Base-by-base conservation (phyloP, 83 land plant genomes). In the Picea engelmannii region DNA sequence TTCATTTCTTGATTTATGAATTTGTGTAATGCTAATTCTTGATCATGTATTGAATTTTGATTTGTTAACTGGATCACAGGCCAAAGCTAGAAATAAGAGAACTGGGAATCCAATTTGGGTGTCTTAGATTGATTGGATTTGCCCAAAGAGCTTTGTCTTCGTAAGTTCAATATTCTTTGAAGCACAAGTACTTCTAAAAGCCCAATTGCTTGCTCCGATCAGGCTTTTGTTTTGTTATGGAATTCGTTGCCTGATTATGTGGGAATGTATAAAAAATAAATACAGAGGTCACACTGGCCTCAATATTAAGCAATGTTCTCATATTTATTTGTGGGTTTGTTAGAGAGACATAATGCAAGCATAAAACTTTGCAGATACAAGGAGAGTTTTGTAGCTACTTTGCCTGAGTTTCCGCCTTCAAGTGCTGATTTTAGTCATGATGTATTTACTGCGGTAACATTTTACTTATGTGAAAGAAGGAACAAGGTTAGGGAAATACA, bases 371-470 rank as follows among this genome's bases (percentile, higher is more conserved):
- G 62, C 84, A 96, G 99, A n/a, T 96, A 91, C 86, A 94, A 95
- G 88, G 88, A 91, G 5, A 86, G 99, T 11, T 96, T 96, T 89
- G 38, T 89, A 59, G 87, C 92, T 58, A 89, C 99, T 25, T 79
- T 96, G 63, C 98, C 99, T 55, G 91, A 89, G 74, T 86, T 95
- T 62, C 87, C 98, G 65, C 85, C 88, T 20, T 86, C 83, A 17
- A 89, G 82, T 84, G 92, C 96, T 73, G 99, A 96, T 74, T 96
- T 93, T 78, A 83, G 84, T 83, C 87, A 98, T 12, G 93, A 98
- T 38, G 93, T 95, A 16, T 96, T 96, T 80, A 93, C 91, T 62
- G 99, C 92, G 44, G 98, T 91, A 21, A 94, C 98, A 16, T 96
- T 96, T 79, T 96, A 90, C 84, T 82, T 96, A 79, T 91, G 95